phyloP scores from a whole-genome alignment of 331 rosid species.

The Erythrophleum ivorense region DNA sequence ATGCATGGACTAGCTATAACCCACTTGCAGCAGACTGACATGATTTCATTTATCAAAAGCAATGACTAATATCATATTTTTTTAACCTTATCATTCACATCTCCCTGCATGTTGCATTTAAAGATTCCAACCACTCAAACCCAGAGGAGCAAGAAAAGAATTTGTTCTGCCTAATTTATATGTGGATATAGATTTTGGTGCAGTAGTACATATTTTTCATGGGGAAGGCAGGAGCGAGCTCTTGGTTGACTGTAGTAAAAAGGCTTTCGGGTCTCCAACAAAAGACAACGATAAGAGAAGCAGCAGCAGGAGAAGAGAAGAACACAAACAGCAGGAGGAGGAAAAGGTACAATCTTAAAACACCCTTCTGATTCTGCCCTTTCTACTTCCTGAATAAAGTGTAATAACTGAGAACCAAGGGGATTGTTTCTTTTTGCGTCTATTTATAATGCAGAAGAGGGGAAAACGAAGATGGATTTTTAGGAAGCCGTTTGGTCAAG shows the following conservation, averaged over 20 bases:
- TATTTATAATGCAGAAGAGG: conserved; percentile 50
- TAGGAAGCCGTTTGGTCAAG: conserved; percentile 51
- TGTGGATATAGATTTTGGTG: conserved; percentile 1
- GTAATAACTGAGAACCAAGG: neutral
- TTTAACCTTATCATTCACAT: conserved; percentile 30
- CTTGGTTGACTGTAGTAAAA: conserved; percentile 61
- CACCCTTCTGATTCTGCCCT: neutral
- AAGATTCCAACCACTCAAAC: conserved; percentile 45
- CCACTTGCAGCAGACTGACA: conserved; percentile 25
- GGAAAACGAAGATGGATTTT: conserved; percentile 67
- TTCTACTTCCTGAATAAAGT: neutral
- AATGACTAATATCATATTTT: neutral
- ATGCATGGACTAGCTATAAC: conserved; percentile 46
- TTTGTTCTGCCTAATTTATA: neutral
- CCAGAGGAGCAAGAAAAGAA: neutral
- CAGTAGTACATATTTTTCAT: conserved; percentile 16
- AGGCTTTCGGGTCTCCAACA: conserved; percentile 61
- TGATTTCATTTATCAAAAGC: conserved; percentile 15
- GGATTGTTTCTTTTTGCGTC: neutral
- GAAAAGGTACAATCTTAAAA: conserved; percentile 48
- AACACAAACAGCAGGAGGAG: conserved; percentile 47
- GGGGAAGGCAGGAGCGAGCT: conserved; percentile 62
- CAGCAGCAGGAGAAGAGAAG: conserved; percentile 57
- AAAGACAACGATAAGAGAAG: conserved; percentile 49
- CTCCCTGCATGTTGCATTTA: conserved; percentile 33